Evolutionary conservation across 2,329 filamentous ascomycete species (phyloP), one percentile per base, ranked within the genome.

Genomic region (Colletotrichum limetticola): DNA sequence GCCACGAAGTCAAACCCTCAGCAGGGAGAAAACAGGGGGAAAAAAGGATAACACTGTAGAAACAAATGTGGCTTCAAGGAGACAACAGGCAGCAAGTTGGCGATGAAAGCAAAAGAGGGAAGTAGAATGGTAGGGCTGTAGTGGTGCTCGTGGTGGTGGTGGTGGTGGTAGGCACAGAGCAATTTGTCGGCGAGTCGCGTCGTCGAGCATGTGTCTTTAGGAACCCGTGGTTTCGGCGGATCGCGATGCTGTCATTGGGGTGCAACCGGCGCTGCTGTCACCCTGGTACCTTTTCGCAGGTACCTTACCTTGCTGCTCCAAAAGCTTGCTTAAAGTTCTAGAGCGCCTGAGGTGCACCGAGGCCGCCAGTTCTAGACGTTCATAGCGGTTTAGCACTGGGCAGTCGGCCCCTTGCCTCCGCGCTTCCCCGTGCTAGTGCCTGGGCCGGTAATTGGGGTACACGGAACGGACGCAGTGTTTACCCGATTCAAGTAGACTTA

Each of bases 221-320:
- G 9, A 32, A 53, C 32, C 53, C 53, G 53, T 58, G 35, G 66
- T 72, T 70, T 70, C 55, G 66, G 55, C 53, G 28, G 55, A 66
- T 56, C 46, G 46, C 61, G 66, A 72, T 72, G 70, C 56, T 70
- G 66, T 70, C 70, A 72, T 70, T 72, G 70, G 58, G 55, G 66
- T 64, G 64, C 65, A 59, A 24, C 30, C 4, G 24, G 55, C 52
- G 26, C 59, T 72, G 70, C 59, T 69, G 69, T 46, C 64, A 72
- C 65, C 70, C 70, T 66, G 46, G 66, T 72, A 22, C 69, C 32
- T 56, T 37, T n/a, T 30, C 8, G 7, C 11, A 26, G 11, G 37
- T 42, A 42, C 37, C 37, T 35, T 56, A 28, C 52, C 62, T 56
- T 57, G 32, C 24, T 49, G 42, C 37, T 12, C 37, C 37, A 42